Percentiles rank a stretch among this genome's conserved stretches.
Evolutionary conservation across 345 rosid genomes (phyloP).

Genomic region (Gossypium raimondii): DNA sequence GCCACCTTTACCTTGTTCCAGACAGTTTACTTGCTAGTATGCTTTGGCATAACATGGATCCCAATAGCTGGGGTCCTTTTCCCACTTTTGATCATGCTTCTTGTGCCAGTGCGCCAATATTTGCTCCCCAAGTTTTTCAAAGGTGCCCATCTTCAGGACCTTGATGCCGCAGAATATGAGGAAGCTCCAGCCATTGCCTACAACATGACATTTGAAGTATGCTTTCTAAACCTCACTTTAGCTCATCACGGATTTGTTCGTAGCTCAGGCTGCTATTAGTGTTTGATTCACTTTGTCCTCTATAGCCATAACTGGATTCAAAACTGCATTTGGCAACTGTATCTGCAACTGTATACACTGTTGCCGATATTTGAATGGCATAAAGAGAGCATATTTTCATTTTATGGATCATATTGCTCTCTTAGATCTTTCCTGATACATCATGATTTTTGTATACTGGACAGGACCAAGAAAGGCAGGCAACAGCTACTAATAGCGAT

Average conservation of each 20-base stretch:
- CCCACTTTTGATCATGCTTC: constrained; percentile 74
- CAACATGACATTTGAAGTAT: constrained; percentile 51
- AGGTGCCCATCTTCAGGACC: constrained; percentile 65
- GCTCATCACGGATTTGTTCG: not conserved
- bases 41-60: constrained; percentile 80
- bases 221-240: constrained; percentile 20
- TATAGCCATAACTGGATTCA: not conserved
- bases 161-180: constrained; percentile 77
- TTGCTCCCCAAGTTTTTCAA: constrained; percentile 63
- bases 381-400: not conserved
- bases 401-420: not conserved
- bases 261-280: not conserved
- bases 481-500: constrained; percentile 34
- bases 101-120: constrained; percentile 66
- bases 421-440: not conserved
- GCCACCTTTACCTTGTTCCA: constrained; percentile 64
- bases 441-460: constrained; percentile 12
- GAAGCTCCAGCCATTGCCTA: constrained; percentile 64
- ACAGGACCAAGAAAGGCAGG: constrained; percentile 42
- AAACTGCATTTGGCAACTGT: not conserved
- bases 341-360: not conserved
- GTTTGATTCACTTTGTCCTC: not conserved
- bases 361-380: not conserved
- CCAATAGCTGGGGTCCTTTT: constrained; percentile 76
- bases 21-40: constrained; percentile 51